A percentile compares a stretch with the other conserved stretches of the same genome.
These are phyloP conservation scores for Aspergillus sp. DNA, from an alignment of 2,329 filamentous ascomycete species.

Conservation along the genomic window DNA sequence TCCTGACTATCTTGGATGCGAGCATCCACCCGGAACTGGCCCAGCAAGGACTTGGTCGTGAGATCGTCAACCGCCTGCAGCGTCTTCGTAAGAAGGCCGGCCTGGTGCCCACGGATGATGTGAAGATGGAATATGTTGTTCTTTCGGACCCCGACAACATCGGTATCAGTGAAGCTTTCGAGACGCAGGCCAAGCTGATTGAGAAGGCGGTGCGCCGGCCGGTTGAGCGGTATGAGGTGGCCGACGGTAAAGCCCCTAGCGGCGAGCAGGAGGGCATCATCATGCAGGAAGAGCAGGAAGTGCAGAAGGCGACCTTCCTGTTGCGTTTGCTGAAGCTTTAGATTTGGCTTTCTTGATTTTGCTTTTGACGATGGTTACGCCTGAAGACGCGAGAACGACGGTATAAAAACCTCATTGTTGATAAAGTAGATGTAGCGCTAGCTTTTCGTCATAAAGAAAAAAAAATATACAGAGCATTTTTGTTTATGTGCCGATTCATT, in stretches of 20 bases:
- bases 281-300: conserved; percentile 78
- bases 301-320: conserved; percentile 78
- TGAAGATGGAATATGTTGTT: conserved; percentile 90
- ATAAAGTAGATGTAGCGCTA: neutral
- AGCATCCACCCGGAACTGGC: conserved; percentile 80
- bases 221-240: conserved; percentile 65
- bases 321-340: conserved; percentile 73
- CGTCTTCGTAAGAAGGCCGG: conserved; percentile 91
- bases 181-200: conserved; percentile 65
- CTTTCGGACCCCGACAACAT: conserved; percentile 75
- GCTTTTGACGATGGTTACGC: conserved; percentile 1
- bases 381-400: neutral
- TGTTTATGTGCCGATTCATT: neutral
- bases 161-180: conserved; percentile 69
- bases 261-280: conserved; percentile 62
- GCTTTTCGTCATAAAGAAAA: neutral
- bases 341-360: conserved; percentile 18
- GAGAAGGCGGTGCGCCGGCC: conserved; percentile 76
- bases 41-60: conserved; percentile 83
- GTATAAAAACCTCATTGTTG: neutral
- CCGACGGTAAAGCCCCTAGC: conserved; percentile 58
- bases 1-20: conserved; percentile 86
- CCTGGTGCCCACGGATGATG: conserved; percentile 85
- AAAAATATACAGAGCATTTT: neutral
- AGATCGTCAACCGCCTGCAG: conserved; percentile 92